Evolutionary conservation across 2,329 filamentous ascomycete species (phyloP).

Genomic region (Hyphodiscus sp.): DNA sequence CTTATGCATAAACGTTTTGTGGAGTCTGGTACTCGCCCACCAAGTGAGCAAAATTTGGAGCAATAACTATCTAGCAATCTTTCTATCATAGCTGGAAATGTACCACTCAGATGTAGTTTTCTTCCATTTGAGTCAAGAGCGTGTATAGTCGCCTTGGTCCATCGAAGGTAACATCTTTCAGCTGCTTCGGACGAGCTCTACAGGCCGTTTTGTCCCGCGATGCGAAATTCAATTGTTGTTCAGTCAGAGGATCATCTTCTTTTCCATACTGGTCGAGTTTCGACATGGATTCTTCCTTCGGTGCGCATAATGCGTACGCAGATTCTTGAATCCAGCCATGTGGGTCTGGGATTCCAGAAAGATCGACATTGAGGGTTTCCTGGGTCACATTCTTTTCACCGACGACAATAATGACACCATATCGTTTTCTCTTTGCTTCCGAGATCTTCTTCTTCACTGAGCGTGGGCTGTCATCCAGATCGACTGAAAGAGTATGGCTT

Average conservation of each 20-base stretch:
- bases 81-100: too few relatives aligned
- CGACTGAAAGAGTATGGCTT: constrained; percentile 46
- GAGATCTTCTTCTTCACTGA: constrained; percentile 62
- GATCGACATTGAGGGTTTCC: constrained; percentile 47
- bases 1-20: too few relatives aligned
- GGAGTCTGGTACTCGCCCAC: too few relatives aligned
- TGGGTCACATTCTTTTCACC: constrained; percentile 59
- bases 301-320: neutral
- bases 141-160: too few relatives aligned
- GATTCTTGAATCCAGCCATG: neutral
- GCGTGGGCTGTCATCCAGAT: constrained; percentile 59
- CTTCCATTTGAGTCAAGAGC: too few relatives aligned
- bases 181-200: neutral
- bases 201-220: too few relatives aligned
- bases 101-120: too few relatives aligned
- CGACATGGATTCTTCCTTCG: neutral
- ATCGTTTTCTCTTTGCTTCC: constrained; percentile 65
- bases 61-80: too few relatives aligned
- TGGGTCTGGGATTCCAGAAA: constrained; percentile 30
- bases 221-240: neutral
- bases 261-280: too few relatives aligned
- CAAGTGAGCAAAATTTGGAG: too few relatives aligned
- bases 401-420: constrained; percentile 67
- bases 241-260: too few relatives aligned
- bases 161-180: constrained; percentile 1